phyloP scores from a whole-genome alignment of 371 early-diverging fungal species.

The Mortierella sp. region DNA sequence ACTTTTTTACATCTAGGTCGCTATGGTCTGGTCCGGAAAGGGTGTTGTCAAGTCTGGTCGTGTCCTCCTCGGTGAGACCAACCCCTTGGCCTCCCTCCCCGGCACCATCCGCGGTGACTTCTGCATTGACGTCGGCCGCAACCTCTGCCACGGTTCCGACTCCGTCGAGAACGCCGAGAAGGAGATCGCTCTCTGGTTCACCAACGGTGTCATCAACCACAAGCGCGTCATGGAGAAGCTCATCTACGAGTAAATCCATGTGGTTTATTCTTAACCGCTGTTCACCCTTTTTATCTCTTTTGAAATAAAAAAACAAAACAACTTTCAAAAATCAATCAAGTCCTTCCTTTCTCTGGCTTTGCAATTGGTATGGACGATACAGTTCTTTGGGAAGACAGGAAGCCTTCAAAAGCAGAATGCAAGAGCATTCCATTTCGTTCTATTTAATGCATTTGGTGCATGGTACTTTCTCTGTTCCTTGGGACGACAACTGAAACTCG shows the following conservation, averaged over 20 bases:
- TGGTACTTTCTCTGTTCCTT: too few species aligned
- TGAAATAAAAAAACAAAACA: background rate
- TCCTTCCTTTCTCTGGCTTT: background rate
- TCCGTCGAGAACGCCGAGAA: constrained; percentile 96
- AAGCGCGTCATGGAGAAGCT: constrained; percentile 75
- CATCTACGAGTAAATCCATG: constrained; percentile 82
- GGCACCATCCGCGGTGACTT: constrained; percentile 99
- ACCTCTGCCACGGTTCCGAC: constrained; percentile 99
- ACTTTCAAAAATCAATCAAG: background rate
- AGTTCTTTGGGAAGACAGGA: too few species aligned
- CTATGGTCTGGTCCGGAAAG: constrained; percentile 98
- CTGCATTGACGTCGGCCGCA: constrained; percentile 92
- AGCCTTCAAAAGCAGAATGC: too few species aligned
- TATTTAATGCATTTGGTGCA: too few species aligned
- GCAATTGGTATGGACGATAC: background rate
- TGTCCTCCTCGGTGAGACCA: constrained; percentile 96
- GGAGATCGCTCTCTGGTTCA: constrained; percentile 99
- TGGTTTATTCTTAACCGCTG: background rate
- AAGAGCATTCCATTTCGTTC: too few species aligned
- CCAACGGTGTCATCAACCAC: constrained; percentile 77
- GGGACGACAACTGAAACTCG: background rate
- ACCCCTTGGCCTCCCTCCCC: constrained; percentile 93
- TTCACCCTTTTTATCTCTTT: background rate
- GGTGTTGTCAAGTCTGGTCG: constrained; percentile 98
- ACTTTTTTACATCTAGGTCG: constrained; percentile 61